Evolutionary conservation across 2,329 filamentous ascomycete species (phyloP), one percentile per base, ranked within the genome.

Genomic region (Neonectria faginata): DNA sequence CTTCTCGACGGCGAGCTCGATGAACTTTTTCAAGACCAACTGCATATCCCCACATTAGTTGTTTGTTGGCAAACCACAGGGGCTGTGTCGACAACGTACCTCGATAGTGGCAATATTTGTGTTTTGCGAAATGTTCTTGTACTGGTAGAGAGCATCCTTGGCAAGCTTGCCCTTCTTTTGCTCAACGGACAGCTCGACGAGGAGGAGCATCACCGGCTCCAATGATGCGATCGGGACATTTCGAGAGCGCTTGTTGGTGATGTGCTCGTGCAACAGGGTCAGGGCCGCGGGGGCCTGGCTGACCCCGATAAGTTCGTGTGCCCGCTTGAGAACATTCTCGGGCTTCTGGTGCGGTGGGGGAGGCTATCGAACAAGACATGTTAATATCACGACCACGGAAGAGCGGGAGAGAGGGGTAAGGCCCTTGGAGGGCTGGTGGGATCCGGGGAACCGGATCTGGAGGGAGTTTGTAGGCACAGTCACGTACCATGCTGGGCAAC

Each of bases 91-190:
- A 57, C 25, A 59, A 76, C 79, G 47, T 83, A 93, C 92, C 89
- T 98, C 96, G 79, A 99, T 99, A 67, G 96, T 99, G 74, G 89
- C 94, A 72, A 99, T 94, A 79, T 98, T 98, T 74, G 95, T 97
- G 84, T 99, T 99, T 82, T 99, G 96, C 60, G 94, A 95, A 73
- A 97, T 98, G 82, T 99, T 99, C 88, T 99, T 99, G 88, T 99
- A 99, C 81, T 97, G 96, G 81, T 98, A 99, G 53, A 99, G 88
- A 67, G 96, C 96, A 84, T 99, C 96, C 87, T 99, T 99, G 81
- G 95, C 96, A 66, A 96, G 88, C 83, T 99, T 99, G 75, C 96
- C 96, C 84, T 98, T 99, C 84, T 96, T 94, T 76, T 97, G 90
- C 78, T 98, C 95, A 76, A 99, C 96, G 73, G 92, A 97, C 65